These are phyloP conservation scores for Coleophoma eucalyptorum DNA, from an alignment of 2,329 filamentous ascomycete genomes.

Conservation along the genomic window DNA sequence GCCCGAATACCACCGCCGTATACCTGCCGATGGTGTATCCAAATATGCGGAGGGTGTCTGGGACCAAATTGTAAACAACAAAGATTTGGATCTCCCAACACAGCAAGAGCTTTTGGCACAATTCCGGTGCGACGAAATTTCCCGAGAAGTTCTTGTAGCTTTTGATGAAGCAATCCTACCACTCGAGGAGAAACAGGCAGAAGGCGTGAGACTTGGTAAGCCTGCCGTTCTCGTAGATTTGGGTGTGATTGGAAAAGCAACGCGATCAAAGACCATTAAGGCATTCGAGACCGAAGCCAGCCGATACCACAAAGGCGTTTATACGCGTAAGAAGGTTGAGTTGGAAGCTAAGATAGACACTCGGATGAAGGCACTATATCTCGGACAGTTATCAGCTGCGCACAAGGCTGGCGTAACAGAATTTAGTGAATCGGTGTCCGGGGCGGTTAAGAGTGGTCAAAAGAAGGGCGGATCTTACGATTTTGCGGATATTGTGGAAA, in stretches of 20 bases:
- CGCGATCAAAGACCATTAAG: conserved; percentile 70
- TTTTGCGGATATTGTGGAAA: conserved; percentile 88
- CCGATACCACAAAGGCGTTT: conserved; percentile 95
- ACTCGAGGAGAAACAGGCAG: conserved; percentile 81
- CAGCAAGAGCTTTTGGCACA: conserved; percentile 96
- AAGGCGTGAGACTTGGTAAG: conserved; percentile 69
- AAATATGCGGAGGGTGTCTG: conserved; percentile 91
- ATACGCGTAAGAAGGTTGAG: conserved; percentile 78
- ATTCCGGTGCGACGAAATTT: conserved; percentile 96
- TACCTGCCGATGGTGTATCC: conserved; percentile 95
- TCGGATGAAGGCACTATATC: conserved; percentile 83
- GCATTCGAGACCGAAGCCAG: conserved; percentile 90
- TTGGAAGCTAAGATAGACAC: conserved; percentile 82
- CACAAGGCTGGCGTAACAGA: conserved; percentile 83
- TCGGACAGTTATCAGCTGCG: conserved; percentile 80
- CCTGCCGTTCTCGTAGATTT: conserved; percentile 70
- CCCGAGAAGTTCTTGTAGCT: conserved; percentile 76
- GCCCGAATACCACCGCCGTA: conserved; percentile 91
- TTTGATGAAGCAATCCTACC: conserved; percentile 83
- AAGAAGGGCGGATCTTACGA: conserved; percentile 90
- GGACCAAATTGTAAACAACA: conserved; percentile 99
- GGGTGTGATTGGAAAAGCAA: conserved; percentile 67
- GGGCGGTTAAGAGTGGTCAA: conserved; percentile 84
- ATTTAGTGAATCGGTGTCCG: conserved; percentile 85
- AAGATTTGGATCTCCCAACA: conserved; percentile 92